A percentile compares a stretch with the other conserved stretches of the same genome.
phyloP scores from a whole-genome alignment of 129 eudicot species.

The Ambrosia trifida region DNA sequence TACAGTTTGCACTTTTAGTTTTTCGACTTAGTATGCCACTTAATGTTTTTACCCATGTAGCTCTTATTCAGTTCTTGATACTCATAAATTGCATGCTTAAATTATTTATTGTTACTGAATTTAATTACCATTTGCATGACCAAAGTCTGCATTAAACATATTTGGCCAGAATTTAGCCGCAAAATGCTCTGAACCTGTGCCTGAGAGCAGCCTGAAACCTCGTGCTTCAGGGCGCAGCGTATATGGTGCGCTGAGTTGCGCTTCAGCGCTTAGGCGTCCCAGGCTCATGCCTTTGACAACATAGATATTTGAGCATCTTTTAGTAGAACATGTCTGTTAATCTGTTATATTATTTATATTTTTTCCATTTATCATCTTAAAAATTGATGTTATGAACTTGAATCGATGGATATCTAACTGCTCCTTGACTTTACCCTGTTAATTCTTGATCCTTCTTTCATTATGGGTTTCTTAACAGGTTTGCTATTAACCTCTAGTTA shows the following conservation, averaged over 20 bases:
- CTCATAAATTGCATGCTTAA: background rate
- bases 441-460: background rate
- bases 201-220: no score
- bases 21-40: slow-evolving; percentile 4
- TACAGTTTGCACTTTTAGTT: background rate
- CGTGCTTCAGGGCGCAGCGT: no score
- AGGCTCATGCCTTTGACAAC: no score
- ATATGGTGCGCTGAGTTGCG: no score
- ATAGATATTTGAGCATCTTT: background rate
- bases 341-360: background rate
- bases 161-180: background rate
- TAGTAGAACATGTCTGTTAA: background rate
- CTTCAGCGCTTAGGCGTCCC: no score
- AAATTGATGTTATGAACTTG: background rate
- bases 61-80: background rate
- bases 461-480: background rate
- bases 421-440: background rate
- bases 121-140: background rate
- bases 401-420: background rate
- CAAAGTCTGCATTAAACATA: background rate
- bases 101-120: background rate
- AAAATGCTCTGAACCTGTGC: no score
- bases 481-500: background rate
- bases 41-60: background rate
- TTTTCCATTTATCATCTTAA: background rate